Base-by-base conservation (phyloP, 371 early-diverging fungal genomes). In the Rhizopus arrhizus region DNA sequence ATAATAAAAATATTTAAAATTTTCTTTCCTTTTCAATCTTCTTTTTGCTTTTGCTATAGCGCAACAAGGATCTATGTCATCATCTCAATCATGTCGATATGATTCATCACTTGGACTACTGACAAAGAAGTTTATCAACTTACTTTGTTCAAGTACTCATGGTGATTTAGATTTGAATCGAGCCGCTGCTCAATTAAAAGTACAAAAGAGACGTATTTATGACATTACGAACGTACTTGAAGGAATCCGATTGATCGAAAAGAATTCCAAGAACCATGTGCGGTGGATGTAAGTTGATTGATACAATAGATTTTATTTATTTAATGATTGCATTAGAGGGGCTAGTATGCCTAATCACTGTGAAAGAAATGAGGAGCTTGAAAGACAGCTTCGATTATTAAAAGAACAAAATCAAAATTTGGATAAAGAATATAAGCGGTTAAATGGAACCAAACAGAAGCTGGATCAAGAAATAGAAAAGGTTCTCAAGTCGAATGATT, bases 211-310 rank as follows among this genome's bases (percentile, higher is more conserved):
- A 65, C 79, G 94, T 41, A 89, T 94, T 41, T 94, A 94, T 64
- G 94, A 94, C 63, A 92, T 94, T 52, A 92, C 93, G 53, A 92
- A 92, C 65, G 91, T 92, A 11, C 73, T 94, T 42, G 92, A 94
- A 73, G 92, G 92, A 13, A 83, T 94, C 53, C 83, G 83, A 6
- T 74, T 89, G 41, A 83, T 92, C 61, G 87, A 89, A 56, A 94
- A 92, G 65, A 86, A 86, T 68, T 80, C 87, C 36, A 87, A 88
- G 65, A 94, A 92, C 69, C 89, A 85, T 77, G 91, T 91, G 56
- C 81, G 85, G 53, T 92, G 92, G 90, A 91, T 84, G 89, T 88
- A 80, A 66, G 85, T 64, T 42, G 13, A 32, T n/a, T 10, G 31
- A 13, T 10, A n/a, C 38, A 55, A 46, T 53, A 45, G 10, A 46